Conservation (phyloP, 179 eudicot species). For the Vitellaria paradoxa region DNA sequence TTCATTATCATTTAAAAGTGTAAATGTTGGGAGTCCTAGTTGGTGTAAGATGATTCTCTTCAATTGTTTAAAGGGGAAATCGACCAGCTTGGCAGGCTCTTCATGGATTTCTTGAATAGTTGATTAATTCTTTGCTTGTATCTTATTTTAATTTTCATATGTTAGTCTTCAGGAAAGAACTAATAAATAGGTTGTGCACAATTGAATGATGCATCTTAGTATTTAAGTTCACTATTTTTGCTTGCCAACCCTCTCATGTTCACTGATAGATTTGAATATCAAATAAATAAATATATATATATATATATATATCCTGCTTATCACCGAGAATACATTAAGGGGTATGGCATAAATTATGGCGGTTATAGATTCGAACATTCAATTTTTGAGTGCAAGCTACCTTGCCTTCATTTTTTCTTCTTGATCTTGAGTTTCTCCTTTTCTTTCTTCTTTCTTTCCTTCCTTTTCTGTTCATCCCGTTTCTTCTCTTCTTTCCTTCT, state of each 20-base stretch:
- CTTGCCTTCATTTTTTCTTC: too few species aligned
- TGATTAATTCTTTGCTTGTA: neutral
- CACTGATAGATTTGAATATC: too few species aligned
- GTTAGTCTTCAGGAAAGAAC: neutral
- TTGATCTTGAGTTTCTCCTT: too few species aligned
- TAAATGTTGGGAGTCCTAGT: constrained; percentile 18
- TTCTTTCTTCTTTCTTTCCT: neutral
- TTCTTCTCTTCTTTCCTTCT: constrained; percentile 9
- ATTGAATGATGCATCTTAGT: neutral
- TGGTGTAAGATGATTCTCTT: constrained; percentile 9
- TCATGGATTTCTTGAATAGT: neutral
- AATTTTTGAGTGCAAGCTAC: neutral
- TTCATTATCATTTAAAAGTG: constrained; percentile 10
- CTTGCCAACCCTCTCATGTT: neutral
- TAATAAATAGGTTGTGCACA: neutral
- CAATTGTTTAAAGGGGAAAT: constrained; percentile 11
- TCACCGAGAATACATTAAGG: too few species aligned
- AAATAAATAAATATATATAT: too few species aligned
- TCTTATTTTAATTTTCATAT: neutral
- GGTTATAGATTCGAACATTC: neutral
- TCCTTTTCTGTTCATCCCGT: constrained; percentile 10
- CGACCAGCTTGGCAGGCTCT: constrained; percentile 4
- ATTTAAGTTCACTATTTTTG: neutral
- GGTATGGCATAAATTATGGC: neutral
- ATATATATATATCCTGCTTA: too few species aligned